phyloP scores from a whole-genome alignment of 768 basidiomycete species.

The Inosperma sp. region DNA sequence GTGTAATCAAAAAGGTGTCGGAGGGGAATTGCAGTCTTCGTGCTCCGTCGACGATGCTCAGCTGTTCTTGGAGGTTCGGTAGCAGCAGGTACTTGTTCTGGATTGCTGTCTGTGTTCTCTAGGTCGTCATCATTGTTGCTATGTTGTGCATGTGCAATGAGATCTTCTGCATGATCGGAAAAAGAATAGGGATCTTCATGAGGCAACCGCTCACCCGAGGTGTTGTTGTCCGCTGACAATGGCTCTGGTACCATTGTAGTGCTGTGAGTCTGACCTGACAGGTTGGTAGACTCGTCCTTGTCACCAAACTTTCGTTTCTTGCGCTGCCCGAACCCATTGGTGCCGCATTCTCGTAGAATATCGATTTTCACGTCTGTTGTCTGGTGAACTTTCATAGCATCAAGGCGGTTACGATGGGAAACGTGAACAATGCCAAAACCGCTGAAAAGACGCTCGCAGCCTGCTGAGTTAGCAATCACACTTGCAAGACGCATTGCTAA shows the following conservation, averaged over 20 bases:
- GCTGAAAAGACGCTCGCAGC: conserved; percentile 29
- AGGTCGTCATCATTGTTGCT: no score
- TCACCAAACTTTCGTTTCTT: background rate
- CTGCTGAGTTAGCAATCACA: conserved; percentile 27
- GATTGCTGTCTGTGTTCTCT: background rate
- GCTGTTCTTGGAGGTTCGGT: background rate
- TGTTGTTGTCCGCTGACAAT: no score
- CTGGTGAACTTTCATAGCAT: background rate
- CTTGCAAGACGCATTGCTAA: conserved; percentile 24
- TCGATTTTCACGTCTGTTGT: background rate
- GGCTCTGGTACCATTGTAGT: no score
- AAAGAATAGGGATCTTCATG: no score
- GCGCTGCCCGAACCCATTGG: background rate
- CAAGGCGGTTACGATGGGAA: conserved; percentile 10
- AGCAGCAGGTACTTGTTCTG: background rate
- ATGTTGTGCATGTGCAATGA: no score
- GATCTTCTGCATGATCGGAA: no score
- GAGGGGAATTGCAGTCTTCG: background rate
- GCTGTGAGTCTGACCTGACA: no score
- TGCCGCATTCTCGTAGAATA: background rate
- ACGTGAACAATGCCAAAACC: conserved; percentile 24
- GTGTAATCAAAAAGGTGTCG: background rate
- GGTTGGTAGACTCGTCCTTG: background rate
- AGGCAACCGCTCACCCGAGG: no score
- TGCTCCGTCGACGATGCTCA: background rate